These are phyloP conservation scores for Amphichorda felina DNA, from an alignment of 2,329 filamentous ascomycete genomes.

Conservation along the genomic window DNA sequence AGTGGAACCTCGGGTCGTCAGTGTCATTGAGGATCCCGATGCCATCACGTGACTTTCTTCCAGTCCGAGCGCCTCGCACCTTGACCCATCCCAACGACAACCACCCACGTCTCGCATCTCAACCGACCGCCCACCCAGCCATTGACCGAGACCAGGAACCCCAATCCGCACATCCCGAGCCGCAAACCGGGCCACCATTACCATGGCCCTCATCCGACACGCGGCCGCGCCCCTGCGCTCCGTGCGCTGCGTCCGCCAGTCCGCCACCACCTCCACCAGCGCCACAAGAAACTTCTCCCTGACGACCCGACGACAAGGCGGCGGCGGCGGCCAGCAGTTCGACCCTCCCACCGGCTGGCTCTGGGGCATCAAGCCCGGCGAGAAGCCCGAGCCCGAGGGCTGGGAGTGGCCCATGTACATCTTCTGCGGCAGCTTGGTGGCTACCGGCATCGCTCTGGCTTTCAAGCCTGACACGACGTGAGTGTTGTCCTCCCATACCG, in stretches of 20 bases:
- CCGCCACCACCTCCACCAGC: slow-evolving; percentile 7
- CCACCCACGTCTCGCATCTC: not conserved
- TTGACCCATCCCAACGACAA: not conserved
- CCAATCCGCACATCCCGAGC: not conserved
- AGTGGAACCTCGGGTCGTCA: no score
- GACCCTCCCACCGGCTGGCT: slow-evolving; percentile 88
- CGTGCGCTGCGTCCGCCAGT: slow-evolving; percentile 23
- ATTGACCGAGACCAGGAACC: not conserved
- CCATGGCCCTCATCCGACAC: slow-evolving; percentile 24
- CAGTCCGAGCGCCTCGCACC: not conserved
- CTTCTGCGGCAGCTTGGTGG: slow-evolving; percentile 66
- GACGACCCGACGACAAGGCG: slow-evolving; percentile 27
- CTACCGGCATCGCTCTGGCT: slow-evolving; percentile 71
- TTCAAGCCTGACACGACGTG: slow-evolving; percentile 99
- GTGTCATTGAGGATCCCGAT: no score
- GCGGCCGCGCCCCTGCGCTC: slow-evolving; percentile 22
- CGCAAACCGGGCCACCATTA: slow-evolving; percentile 1
- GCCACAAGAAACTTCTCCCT: slow-evolving; percentile 28
- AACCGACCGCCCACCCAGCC: not conserved
- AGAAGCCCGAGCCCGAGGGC: slow-evolving; percentile 92
- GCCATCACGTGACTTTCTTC: no score
- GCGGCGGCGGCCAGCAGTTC: slow-evolving; percentile 52
- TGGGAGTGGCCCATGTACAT: slow-evolving; percentile 86
- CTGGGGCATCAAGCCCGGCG: slow-evolving; percentile 84
- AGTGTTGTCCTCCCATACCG: slow-evolving; percentile 29